Evolutionary conservation across 441 rosid species (phyloP), one percentile per base, ranked within the genome.

Genomic region (Bocquillonia castaneifolia): DNA sequence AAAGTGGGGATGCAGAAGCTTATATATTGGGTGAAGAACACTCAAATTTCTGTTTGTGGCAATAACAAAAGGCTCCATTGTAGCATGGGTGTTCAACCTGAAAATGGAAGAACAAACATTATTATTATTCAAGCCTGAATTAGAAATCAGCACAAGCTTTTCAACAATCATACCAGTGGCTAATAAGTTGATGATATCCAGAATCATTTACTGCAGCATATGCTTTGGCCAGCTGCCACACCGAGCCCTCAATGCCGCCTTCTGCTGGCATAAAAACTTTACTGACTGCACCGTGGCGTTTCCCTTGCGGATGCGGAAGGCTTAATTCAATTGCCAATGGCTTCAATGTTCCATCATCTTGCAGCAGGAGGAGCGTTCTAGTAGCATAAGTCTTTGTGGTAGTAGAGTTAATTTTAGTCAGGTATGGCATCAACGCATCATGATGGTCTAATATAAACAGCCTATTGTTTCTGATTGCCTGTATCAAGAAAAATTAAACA

Each of bases 221-320:
- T 68, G 99, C 97, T 75, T 93, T 91, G 47, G 97, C 96, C 62
- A 93, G 86, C 59, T 88, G 88, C 99, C 99, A 93, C 32, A 93
- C 67, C 1, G 92, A 81, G 68, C 85, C 83, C 70, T 81, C 86
- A 0, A 83, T 72, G 0, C 90, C 95, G 18, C 78, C 62, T 51
- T 77, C 80, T 20, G 85, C 85, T 4, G 93, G 96, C 48, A 82
- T 89, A 70, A 84, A 93, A 69, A 93, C 84, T 78, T 77, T 85
- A 81, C 83, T 91, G 29, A 82, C 82, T 0, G 88, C 79, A 54
- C 96, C 98, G 52, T 79, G 83, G 44, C 45, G 64, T 63, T 78
- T 81, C 15, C 90, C 90, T 77, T 89, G 91, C 53, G 89, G 77
- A 79, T 88, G 91, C n/a, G 90, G 97, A 73, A 86, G 82, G 78